These are phyloP conservation scores for Cyclocybe aegerita DNA, from an alignment of 768 basidiomycete species.

Conservation along the genomic window DNA sequence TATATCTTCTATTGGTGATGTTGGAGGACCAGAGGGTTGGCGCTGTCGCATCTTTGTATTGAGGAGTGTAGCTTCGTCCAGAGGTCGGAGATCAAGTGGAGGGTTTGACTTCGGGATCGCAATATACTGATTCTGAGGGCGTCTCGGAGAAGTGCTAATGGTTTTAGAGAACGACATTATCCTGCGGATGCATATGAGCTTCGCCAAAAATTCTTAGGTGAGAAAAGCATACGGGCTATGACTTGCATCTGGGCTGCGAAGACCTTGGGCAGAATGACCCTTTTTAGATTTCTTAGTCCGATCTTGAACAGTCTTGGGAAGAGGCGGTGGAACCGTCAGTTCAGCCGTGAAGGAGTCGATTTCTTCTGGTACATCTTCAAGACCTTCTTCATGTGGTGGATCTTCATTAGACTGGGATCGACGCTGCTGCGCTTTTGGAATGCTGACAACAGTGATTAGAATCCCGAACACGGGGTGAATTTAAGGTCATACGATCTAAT, in stretches of 20 bases:
- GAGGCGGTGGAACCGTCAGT: no score
- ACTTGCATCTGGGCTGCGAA: neutral
- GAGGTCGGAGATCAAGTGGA: slow-evolving; percentile 16
- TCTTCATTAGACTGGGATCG: no score
- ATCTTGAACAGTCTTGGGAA: no score
- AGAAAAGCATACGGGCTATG: slow-evolving; percentile 20
- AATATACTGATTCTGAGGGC: slow-evolving; percentile 1
- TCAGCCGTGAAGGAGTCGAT: no score
- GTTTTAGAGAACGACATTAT: slow-evolving; percentile 18
- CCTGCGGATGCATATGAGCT: slow-evolving; percentile 3
- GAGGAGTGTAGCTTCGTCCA: neutral
- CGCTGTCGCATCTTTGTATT: neutral
- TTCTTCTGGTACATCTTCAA: no score
- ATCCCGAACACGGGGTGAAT: no score
- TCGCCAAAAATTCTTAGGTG: neutral
- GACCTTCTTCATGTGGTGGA: no score
- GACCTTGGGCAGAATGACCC: neutral
- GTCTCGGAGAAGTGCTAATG: neutral
- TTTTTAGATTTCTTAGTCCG: neutral
- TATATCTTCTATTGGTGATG: slow-evolving; percentile 34
- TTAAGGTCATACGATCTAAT: no score
- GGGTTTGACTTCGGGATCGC: slow-evolving; percentile 6
- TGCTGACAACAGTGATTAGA: neutral
- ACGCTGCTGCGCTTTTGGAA: no score
- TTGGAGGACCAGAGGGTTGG: slow-evolving; percentile 17